Conservation (phyloP, 1,139 yeast genomes). For the Saccharomyces hybrid region DNA sequence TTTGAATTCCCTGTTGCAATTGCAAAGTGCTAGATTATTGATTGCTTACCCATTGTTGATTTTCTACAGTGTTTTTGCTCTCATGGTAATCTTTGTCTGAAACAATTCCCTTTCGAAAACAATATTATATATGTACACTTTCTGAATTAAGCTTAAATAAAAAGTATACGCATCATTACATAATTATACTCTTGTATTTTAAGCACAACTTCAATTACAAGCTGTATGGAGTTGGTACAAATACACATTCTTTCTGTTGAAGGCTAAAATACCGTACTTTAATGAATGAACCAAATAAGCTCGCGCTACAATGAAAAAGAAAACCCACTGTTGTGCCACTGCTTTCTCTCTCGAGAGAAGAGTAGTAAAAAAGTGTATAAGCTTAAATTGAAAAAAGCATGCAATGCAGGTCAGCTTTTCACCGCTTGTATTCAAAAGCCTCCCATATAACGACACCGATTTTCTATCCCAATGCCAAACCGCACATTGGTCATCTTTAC, state of each 20-base stretch:
- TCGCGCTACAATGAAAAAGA: not conserved
- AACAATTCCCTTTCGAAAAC: not conserved
- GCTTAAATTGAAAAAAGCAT: constrained; percentile 2
- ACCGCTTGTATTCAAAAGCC: constrained; percentile 4
- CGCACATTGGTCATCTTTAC: constrained; percentile 91
- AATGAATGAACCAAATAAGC: too few relatives aligned
- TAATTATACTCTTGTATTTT: not conserved
- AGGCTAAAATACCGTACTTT: not conserved
- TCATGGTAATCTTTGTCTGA: constrained; percentile 89
- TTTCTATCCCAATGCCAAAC: constrained; percentile 90
- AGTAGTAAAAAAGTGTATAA: not conserved
- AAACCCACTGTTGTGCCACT: not conserved
- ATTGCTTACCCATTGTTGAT: constrained; percentile 91
- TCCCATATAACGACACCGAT: constrained; percentile 81
- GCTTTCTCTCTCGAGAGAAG: not conserved
- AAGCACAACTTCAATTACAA: not conserved
- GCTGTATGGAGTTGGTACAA: not conserved
- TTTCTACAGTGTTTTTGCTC: constrained; percentile 89
- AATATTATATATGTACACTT: not conserved
- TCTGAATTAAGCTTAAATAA: not conserved
- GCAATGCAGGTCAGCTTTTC: not conserved
- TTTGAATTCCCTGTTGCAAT: constrained; percentile 75
- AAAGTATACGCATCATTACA: constrained; percentile 2
- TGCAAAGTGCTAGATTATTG: constrained; percentile 79
- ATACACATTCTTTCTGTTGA: not conserved